Conservation (phyloP, 1,284 basidiomycete species). For the Cutaneotrichosporon daszewskae region DNA sequence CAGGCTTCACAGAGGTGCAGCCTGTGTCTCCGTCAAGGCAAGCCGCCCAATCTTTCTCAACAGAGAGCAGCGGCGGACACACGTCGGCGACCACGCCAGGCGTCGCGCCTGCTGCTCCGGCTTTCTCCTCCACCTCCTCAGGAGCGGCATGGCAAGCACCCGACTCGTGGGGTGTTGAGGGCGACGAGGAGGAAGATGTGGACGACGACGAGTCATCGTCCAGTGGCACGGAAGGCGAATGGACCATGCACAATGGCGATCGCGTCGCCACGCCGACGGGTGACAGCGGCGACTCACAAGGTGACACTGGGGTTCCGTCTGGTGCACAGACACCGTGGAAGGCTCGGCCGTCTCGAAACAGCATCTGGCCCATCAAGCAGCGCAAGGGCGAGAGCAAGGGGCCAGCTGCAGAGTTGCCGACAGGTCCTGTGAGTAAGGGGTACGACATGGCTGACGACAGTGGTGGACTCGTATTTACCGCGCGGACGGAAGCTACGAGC, state of each 20-base stretch:
- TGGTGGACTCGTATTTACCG: constrained; percentile 67
- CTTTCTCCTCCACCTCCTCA: constrained; percentile 8
- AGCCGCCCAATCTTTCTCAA: neutral
- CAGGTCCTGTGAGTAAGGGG: neutral
- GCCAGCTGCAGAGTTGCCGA: constrained; percentile 17
- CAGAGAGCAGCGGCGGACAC: neutral
- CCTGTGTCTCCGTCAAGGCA: constrained; percentile 5
- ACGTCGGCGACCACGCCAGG: too few relatives aligned
- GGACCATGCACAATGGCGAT: constrained; percentile 18
- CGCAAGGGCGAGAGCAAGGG: neutral
- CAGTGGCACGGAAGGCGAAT: constrained; percentile 32
- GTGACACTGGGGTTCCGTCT: neutral
- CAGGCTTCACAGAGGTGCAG: neutral
- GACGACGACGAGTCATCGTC: constrained; percentile 20
- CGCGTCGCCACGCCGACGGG: constrained; percentile 1
- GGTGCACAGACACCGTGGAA: neutral
- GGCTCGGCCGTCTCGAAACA: neutral
- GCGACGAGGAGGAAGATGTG: constrained; percentile 41
- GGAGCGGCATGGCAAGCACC: constrained; percentile 51
- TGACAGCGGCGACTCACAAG: neutral
- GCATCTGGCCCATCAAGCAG: constrained; percentile 1
- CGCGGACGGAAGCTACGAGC: constrained; percentile 66
- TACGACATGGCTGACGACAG: constrained; percentile 15
- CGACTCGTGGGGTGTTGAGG: constrained; percentile 54
- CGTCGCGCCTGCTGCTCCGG: constrained; percentile 6